Evolutionary conservation across 2,329 filamentous ascomycete genomes (phyloP), one percentile per base, ranked within the genome.

Genomic region (Apiospora marii): DNA sequence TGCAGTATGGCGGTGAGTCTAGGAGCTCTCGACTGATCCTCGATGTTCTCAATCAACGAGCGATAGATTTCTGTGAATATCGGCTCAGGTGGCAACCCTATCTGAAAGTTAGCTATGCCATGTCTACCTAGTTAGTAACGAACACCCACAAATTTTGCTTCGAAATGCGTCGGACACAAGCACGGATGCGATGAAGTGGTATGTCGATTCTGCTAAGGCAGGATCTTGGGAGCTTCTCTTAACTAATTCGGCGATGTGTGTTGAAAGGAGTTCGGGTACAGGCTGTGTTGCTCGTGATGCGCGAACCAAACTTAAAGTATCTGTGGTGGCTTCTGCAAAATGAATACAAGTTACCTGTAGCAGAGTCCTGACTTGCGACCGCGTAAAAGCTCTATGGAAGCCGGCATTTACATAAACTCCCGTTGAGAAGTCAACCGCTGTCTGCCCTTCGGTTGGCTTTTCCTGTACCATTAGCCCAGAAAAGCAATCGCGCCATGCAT

Each of bases 11-110:
- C 53, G 16, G 30, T 61, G 19, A 61, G 19, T n/a, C 16, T 19
- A 61, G 7, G 4, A 37, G 30, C 53, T 16, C 53, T 61, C 53
- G 30, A 61, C 53, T 61, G 19, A n/a, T 61, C 30, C 30, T 61
- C 53, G 53, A 61, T 61, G 19, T 37, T 61, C 53, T 37, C 19
- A 61, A 61, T 61, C 30, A 61, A 61, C 30, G 53, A 61, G 30
- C 53, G 30, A 61, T 61, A 61, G 16, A 19, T 61, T 61, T 61
- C 30, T 61, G 19, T 61, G 19, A 61, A 61, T 61, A 61, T 12
- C 19, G 53, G 30, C 16, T 61, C 30, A 61, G 19, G 30, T 41
- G 19, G 53, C 30, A 61, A 41, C 53, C 53, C 53, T 61, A 61
- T 37, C 4, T 61, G 7, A n/a, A 61, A 37, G 3, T 61, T 41